Conservation (phyloP, 345 rosid genomes). For the Citrus medica region DNA sequence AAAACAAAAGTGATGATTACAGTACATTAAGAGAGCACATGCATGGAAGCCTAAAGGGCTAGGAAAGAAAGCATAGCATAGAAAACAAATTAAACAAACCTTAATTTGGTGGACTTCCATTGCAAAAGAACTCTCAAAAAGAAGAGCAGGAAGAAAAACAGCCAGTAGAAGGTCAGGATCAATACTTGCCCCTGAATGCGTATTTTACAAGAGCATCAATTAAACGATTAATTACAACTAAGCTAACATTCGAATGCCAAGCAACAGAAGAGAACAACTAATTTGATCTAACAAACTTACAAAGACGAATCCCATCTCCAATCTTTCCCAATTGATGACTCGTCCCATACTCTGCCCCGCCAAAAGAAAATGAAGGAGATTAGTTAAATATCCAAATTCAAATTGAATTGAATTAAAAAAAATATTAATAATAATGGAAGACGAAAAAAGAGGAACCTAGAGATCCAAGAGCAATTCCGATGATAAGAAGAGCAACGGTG, state of each 20-base stretch:
- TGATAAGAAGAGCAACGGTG: constrained; percentile 85
- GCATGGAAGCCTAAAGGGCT: neutral
- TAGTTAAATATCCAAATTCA: neutral
- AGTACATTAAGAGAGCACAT: neutral
- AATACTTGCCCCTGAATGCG: constrained; percentile 68
- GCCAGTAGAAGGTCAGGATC: constrained; percentile 87
- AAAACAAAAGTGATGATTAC: too few species aligned
- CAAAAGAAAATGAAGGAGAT: neutral
- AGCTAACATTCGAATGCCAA: neutral
- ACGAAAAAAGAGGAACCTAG: constrained; percentile 42
- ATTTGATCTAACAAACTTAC: constrained; percentile 46
- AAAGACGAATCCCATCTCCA: constrained; percentile 85
- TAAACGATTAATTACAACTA: neutral
- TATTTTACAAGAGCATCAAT: neutral
- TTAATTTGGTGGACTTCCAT: constrained; percentile 96
- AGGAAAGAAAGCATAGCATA: neutral
- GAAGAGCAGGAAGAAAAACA: constrained; percentile 95
- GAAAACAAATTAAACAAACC: constrained; percentile 35
- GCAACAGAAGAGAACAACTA: neutral
- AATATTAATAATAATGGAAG: neutral
- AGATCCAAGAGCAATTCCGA: constrained; percentile 86
- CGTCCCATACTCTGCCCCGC: constrained; percentile 68
- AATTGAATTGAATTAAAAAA: neutral
- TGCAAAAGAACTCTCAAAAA: constrained; percentile 91
- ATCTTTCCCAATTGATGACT: constrained; percentile 67